Percentiles rank a stretch among this genome's conserved stretches.
Evolutionary conservation across 352 stramenopile genomes (phyloP).

Genomic region (Phytophthora parvispora): DNA sequence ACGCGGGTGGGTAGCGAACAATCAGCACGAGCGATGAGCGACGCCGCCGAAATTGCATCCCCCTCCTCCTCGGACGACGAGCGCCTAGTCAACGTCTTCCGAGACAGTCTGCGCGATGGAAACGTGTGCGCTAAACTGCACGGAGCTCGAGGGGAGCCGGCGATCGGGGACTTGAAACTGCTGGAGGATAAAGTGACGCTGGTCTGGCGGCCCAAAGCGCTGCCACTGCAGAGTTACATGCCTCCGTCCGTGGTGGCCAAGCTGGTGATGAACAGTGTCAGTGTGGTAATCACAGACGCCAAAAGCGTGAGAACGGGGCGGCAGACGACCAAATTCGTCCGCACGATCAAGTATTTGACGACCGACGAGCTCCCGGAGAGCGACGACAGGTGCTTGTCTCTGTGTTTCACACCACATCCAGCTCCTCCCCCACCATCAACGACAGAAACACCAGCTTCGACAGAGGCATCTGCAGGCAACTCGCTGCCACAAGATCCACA

Average conservation of each 20-base stretch:
- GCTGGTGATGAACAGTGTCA: slow-evolving; percentile 24
- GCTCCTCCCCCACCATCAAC: neutral
- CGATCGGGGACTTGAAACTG: slow-evolving; percentile 65
- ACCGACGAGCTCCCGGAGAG: slow-evolving; percentile 53
- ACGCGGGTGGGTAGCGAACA: neutral
- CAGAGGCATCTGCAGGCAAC: neutral
- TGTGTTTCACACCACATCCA: slow-evolving; percentile 38
- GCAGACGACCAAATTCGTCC: slow-evolving; percentile 84
- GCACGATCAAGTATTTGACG: slow-evolving; percentile 85
- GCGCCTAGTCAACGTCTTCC: slow-evolving; percentile 47
- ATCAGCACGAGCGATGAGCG: slow-evolving; percentile 11
- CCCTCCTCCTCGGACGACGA: slow-evolving; percentile 26
- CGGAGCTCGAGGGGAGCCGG: slow-evolving; percentile 52
- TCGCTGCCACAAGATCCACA: neutral
- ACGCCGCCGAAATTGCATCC: slow-evolving; percentile 10
- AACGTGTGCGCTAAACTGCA: slow-evolving; percentile 62
- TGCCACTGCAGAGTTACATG: slow-evolving; percentile 17
- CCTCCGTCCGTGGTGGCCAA: slow-evolving; percentile 26
- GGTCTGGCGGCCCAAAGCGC: slow-evolving; percentile 56
- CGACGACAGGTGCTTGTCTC: slow-evolving; percentile 79
- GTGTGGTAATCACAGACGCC: slow-evolving; percentile 60
- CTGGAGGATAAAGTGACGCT: slow-evolving; percentile 74
- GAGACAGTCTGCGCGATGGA: slow-evolving; percentile 72
- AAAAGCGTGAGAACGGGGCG: slow-evolving; percentile 69
- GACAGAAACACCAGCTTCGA: neutral